Conservation (phyloP, 345 rosid species). For the Gossypium bickii region DNA sequence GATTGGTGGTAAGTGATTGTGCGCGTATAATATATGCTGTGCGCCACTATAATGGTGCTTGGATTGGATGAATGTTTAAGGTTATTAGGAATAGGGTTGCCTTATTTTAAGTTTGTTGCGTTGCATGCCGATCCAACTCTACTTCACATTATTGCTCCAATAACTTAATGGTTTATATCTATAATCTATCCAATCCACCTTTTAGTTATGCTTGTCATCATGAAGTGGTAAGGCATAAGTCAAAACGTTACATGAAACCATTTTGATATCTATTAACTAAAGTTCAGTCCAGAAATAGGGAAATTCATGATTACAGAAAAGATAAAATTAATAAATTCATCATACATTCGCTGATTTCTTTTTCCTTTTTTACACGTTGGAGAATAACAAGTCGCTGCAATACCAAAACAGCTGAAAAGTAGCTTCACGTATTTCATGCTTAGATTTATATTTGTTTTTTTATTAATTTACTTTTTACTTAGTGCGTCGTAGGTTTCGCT, state of each 20-base stretch:
- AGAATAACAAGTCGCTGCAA: not conserved
- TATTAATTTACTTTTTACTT: too few relatives aligned
- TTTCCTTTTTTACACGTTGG: too few relatives aligned
- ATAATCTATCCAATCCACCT: too few relatives aligned
- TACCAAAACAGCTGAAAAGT: not conserved
- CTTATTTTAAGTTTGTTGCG: too few relatives aligned
- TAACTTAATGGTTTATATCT: too few relatives aligned
- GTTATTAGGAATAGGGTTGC: not conserved
- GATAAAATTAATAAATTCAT: not conserved
- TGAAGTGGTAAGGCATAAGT: not conserved
- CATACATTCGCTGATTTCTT: not conserved
- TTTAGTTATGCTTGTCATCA: not conserved
- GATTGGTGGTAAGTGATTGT: not conserved
- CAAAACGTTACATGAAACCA: not conserved
- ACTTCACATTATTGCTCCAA: not conserved
- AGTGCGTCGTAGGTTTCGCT: rapidly evolving
- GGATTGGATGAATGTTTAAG: not conserved
- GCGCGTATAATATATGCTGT: not conserved
- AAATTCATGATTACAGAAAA: not conserved
- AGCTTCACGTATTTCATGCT: not conserved
- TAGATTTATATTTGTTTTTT: too few relatives aligned
- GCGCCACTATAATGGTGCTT: not conserved
- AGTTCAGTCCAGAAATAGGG: not conserved
- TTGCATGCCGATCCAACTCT: not conserved
- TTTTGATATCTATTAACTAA: not conserved